Base-by-base conservation (phyloP, 345 rosid species). In the Toxicodendron radicans region DNA sequence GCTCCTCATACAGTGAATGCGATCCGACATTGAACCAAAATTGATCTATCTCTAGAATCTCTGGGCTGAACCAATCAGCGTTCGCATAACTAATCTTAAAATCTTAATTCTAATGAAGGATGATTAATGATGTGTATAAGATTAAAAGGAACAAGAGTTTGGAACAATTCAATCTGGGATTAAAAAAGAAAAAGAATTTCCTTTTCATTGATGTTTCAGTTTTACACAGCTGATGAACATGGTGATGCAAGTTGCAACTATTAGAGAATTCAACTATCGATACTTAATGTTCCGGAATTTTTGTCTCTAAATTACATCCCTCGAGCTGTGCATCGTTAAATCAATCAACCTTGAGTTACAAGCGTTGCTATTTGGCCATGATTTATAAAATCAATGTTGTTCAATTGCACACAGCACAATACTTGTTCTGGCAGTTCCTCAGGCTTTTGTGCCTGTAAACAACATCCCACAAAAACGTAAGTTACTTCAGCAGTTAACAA, bases 371-470 rank as follows among this genome's bases (percentile, higher is more conserved):
- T 87, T 67, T 90, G 97, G 70, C 93, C 93, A 49, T 79, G 85
- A 78, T 92, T 90, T 52, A 85, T 84, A 58, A 90, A 85, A 75
- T 89, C 91, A 53, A 92, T 85, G 87, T 86, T 89, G 78, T 90
- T 88, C 80, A 90, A 76, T 48, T 94, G 82, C 6, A 88, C 75
- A 75, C 94, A 83, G 85, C 96, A 92, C 71, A 92, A 48, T 58
- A 87, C 94, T 84, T 87, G 92, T 78, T 92, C 97, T 8, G 97
- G 97, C 57, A 92, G 81, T 68, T 92, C 97, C 82, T 90, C 94
- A 53, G 87, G 91, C 75, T 90, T 86, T 54, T 92, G 94, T 73
- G 92, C 96, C 96, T 92, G 85, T 64, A 51, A 63, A 60, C 68
- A 58, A 23, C 58, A 23, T 46, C 57, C 70, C 16, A 49, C 17